phyloP scores from a whole-genome alignment of 2,329 filamentous ascomycete genomes.

The Botryotinia narcissicola region DNA sequence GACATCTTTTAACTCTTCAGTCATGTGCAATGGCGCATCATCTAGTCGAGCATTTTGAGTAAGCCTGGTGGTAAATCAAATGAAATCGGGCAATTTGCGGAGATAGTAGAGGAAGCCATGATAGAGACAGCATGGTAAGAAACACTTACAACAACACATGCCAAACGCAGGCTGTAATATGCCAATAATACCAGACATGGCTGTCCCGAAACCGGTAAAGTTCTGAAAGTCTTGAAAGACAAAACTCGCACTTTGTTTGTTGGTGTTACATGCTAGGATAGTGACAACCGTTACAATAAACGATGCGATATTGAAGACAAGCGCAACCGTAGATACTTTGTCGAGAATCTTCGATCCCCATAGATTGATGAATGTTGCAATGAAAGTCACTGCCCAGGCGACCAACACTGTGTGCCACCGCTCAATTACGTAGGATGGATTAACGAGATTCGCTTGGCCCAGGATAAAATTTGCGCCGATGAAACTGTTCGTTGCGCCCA shows the following conservation, averaged over 20 bases:
- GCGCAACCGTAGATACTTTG: constrained; percentile 48
- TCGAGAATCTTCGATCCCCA: constrained; percentile 51
- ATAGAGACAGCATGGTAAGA: neutral
- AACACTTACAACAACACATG: constrained; percentile 47
- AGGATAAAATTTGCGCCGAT: constrained; percentile 55
- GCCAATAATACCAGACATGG: constrained; percentile 52
- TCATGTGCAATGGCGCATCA: constrained; percentile 50
- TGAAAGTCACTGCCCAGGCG: constrained; percentile 48
- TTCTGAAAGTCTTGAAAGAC: constrained; percentile 56
- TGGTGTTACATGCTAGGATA: constrained; percentile 52
- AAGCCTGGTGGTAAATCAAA: neutral
- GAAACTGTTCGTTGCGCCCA: constrained; percentile 55
- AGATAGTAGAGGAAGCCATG: neutral
- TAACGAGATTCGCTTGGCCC: constrained; percentile 52
- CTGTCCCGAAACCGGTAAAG: constrained; percentile 49
- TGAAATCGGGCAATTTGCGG: neutral
- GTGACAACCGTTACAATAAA: constrained; percentile 52
- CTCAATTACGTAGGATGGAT: constrained; percentile 50
- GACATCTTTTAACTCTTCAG: constrained; percentile 53
- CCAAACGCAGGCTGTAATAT: constrained; percentile 54
- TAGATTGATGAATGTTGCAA: constrained; percentile 49
- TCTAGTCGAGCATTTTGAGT: constrained; percentile 38
- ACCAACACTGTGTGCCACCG: constrained; percentile 56
- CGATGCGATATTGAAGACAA: constrained; percentile 53
- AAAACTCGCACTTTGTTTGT: constrained; percentile 53